Evolutionary conservation across 1,139 yeast genomes (phyloP), one percentile per base, ranked within the genome.

Genomic region (Scheffersomyces cryptocercus): DNA sequence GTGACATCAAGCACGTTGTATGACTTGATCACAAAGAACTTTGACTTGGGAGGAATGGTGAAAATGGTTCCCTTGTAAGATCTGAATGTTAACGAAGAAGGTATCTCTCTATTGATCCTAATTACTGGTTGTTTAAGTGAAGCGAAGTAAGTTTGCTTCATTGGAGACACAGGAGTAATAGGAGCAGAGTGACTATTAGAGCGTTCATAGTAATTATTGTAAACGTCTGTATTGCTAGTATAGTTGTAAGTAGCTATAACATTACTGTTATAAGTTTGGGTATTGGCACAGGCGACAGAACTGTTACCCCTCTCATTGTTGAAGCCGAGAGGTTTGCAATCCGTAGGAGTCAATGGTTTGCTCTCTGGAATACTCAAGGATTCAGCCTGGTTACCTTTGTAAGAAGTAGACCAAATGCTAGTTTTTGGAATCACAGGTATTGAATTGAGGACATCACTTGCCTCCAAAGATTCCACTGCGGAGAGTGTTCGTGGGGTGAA

Each of bases 21-120:
- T 0, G 85, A 80, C 52, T 81, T 82, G 46, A 82, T 81, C 11
- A 82, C 80, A 51, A 80, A 82, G 53, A 79, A 81, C 37, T 65
- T 64, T 0, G 83, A 63, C 6, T 47, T 45, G 2, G 40, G 38
- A 3, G 59, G 55, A 10, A 50, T 52, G 2, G 44, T 40, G 40
- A 56, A 53, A 15, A 34, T 9, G 1, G 46, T 46, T 4, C 69
- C 69, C 8, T 55, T 50, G 41, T 56, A 64, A 13, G 56, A 54
- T 39, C 55, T 54, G 47, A 64, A 65, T 37, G 41, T 39, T 32
- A 35, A 29, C 28, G 35, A 20, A n/a, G 20, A 28, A 10, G 42
- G 37, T 24, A 7, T n/a, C 12, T 4, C 9, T 8, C 39, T 36
- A 28, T 29, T 36, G 15, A 15, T 3, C 10, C 26, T 13, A 8